phyloP scores from a whole-genome alignment of 1,284 basidiomycete species.

The Sporisorium reilianum region DNA sequence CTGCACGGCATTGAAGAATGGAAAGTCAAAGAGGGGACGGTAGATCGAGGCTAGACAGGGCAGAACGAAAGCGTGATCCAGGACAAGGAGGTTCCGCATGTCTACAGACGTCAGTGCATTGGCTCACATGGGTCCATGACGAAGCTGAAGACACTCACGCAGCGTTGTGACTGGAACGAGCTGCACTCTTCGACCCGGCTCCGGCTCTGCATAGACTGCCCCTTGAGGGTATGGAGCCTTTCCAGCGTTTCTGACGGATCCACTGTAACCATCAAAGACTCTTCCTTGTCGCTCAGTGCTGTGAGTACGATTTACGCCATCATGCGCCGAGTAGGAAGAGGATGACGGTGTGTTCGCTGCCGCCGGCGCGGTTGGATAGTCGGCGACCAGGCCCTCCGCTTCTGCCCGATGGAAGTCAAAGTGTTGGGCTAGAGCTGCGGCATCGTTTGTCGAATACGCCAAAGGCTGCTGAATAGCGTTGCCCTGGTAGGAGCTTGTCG shows the following conservation, averaged over 20 bases:
- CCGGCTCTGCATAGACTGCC: slow-evolving; percentile 18
- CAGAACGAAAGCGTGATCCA: neutral
- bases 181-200: slow-evolving; percentile 22
- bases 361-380: neutral
- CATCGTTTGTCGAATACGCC: neutral
- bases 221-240: neutral
- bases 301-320: neutral
- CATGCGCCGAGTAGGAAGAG: neutral
- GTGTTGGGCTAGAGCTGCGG: slow-evolving; percentile 7
- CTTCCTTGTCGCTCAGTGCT: slow-evolving; percentile 1
- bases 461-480: neutral
- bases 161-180: slow-evolving; percentile 18
- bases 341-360: neutral
- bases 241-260: neutral
- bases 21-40: slow-evolving; percentile 84
- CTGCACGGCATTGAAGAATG: slow-evolving; percentile 89
- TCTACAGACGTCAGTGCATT: neutral
- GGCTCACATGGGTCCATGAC: neutral
- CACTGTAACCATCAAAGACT: neutral
- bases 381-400: slow-evolving; percentile 20
- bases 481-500: neutral
- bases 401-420: slow-evolving; percentile 36
- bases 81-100: neutral
- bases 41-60: slow-evolving; percentile 79
- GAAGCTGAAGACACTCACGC: slow-evolving; percentile 15